Evolutionary conservation across 1,284 basidiomycete genomes (phyloP).

Genomic region (Pyrrhoderma noxium): DNA sequence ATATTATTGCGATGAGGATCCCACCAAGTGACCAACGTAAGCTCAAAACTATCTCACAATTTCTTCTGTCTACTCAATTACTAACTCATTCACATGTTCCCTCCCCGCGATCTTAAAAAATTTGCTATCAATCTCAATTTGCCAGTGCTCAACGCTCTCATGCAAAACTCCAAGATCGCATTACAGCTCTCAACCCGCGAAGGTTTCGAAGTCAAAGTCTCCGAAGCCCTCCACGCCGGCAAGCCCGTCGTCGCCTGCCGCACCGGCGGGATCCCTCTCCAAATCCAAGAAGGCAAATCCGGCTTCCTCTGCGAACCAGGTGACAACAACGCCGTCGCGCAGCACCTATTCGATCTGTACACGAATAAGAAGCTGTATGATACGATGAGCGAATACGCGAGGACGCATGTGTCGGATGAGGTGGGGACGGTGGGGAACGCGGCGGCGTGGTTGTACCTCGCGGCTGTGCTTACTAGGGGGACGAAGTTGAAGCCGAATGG

Average conservation of each 20-base stretch:
- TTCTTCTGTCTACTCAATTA: not conserved
- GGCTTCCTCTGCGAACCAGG: conserved; percentile 73
- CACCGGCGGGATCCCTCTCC: conserved; percentile 85
- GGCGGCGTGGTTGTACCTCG: conserved; percentile 75
- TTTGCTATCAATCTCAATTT: not conserved
- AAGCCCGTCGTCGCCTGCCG: conserved; percentile 74
- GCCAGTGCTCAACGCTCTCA: conserved; percentile 66
- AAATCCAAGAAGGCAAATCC: conserved; percentile 76
- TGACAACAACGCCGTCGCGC: conserved; percentile 66
- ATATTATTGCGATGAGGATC: conserved; percentile 72
- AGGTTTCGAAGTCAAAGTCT: conserved; percentile 90
- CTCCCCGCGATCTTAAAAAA: too few relatives aligned
- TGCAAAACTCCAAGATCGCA: conserved; percentile 70
- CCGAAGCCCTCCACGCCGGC: conserved; percentile 80
- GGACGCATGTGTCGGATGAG: conserved; percentile 71
- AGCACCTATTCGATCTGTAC: conserved; percentile 66
- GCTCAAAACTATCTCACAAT: conserved; percentile 23
- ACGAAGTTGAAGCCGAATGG: conserved; percentile 70
- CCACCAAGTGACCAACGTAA: conserved; percentile 74
- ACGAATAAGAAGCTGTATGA: conserved; percentile 62
- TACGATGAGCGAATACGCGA: conserved; percentile 59
- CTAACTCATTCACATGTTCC: not conserved
- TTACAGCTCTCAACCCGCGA: conserved; percentile 77
- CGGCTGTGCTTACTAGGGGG: conserved; percentile 68
- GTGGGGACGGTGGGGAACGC: conserved; percentile 75